Evolutionary conservation across 129 eudicot genomes (phyloP).

Genomic region (Erigeron canadensis): DNA sequence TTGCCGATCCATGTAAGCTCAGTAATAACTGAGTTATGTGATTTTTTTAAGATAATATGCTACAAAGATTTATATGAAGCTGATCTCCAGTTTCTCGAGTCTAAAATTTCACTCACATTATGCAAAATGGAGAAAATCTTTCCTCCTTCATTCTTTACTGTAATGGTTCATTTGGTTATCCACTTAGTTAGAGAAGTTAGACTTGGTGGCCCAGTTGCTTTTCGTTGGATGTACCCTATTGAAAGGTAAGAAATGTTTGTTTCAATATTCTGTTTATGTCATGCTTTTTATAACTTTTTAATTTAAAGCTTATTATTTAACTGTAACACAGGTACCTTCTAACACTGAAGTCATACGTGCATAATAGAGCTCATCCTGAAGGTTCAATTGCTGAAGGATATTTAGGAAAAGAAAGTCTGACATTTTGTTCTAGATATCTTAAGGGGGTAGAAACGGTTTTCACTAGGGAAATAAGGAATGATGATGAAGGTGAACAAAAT

Average conservation of each 20-base stretch:
- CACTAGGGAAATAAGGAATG: not conserved
- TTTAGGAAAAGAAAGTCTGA: not conserved
- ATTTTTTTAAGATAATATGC: not conserved
- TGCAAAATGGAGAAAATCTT: not conserved
- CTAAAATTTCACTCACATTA: not conserved
- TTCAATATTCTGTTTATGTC: too few species aligned
- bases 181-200: too few species aligned
- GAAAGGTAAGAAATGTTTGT: too few species aligned
- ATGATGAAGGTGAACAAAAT: not conserved
- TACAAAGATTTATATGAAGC: not conserved
- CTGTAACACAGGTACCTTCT: not conserved
- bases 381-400: not conserved
- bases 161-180: not conserved
- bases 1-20: not conserved
- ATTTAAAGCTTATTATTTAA: too few species aligned
- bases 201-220: too few species aligned
- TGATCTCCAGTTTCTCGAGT: not conserved
- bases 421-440: not conserved
- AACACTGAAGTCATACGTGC: not conserved
- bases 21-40: not conserved
- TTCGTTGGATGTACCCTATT: too few species aligned
- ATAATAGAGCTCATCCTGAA: not conserved
- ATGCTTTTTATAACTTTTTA: too few species aligned
- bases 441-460: not conserved
- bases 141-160: not conserved